These are phyloP conservation scores for Croton laevigatus DNA, from an alignment of 441 rosid genomes.

Conservation along the genomic window DNA sequence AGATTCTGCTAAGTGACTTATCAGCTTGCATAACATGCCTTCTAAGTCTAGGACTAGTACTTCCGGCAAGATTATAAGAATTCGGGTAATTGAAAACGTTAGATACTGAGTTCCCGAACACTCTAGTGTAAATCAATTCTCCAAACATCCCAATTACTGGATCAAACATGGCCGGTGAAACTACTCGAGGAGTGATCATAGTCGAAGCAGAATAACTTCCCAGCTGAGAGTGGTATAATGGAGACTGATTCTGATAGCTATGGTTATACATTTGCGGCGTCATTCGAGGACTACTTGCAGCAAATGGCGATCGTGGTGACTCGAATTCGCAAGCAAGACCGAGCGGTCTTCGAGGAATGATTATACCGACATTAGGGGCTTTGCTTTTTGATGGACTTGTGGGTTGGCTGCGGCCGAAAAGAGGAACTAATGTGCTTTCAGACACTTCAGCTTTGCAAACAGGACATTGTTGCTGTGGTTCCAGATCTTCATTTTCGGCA, in stretches of 20 bases:
- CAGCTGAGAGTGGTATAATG: conserved; percentile 28
- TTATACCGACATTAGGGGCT: conserved; percentile 42
- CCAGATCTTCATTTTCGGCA: conserved; percentile 32
- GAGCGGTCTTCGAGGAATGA: conserved; percentile 64
- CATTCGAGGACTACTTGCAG: conserved; percentile 15
- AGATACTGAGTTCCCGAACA: conserved; percentile 47
- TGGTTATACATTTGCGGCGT: conserved; percentile 24
- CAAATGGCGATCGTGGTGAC: conserved; percentile 31
- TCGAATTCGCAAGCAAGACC: conserved; percentile 35
- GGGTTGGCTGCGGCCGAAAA: conserved; percentile 63
- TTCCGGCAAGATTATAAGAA: conserved; percentile 51
- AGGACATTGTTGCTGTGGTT: conserved; percentile 62
- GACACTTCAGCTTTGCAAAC: conserved; percentile 87
- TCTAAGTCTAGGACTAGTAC: conserved; percentile 60
- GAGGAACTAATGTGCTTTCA: conserved; percentile 63
- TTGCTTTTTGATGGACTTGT: conserved; percentile 32
- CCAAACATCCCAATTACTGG: conserved; percentile 65
- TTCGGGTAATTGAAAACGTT: conserved; percentile 44
- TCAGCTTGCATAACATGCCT: conserved; percentile 71
- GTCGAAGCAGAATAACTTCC: conserved; percentile 38
- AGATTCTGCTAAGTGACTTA: conserved; percentile 64
- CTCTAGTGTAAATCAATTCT: conserved; percentile 57
- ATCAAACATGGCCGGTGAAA: conserved; percentile 30
- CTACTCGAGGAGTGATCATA: conserved; percentile 30
- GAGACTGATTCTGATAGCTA: conserved; percentile 23